Evolutionary conservation across 345 rosid species (phyloP), one percentile per base, ranked within the genome.

Genomic region (Firmiana major): DNA sequence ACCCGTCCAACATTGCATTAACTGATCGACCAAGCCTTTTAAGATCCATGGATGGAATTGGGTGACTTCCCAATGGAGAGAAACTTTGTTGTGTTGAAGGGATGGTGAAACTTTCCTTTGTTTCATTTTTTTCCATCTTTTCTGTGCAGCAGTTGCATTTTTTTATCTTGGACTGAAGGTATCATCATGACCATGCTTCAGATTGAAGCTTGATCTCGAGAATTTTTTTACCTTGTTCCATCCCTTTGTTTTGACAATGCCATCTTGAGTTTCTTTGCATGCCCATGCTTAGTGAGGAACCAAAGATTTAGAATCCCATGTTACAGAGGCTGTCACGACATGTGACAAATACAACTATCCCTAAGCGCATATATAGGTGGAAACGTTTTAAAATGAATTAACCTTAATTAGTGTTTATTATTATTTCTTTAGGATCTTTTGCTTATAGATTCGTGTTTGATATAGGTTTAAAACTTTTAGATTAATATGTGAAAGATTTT

Each of bases 1-100:
- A 75, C 89, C 80, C 87, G 84, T 75, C 85, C 89, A 9, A 58
- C 85, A 72, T 10, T 68, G 72, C 81, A 76, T 17, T 86, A 83
- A 85, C 63, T 26, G 57, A 63, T 66, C 59, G 26, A 63, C 67
- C 49, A 80, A 77, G 51, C 75, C 55, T 28, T 36, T 77, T 45
- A 68, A 76, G 75, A 75, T 76, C 80, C 63, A 59, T 72, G 70
- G 82, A 82, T 83, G 80, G 86, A 81, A 76, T 46, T 77, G 74
- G 77, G 63, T 70, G 78, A 79, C 63, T 71, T 79, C 58, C 79
- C 21, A 48, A 77, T 69, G 72, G 60, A 64, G 77, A 74, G 81
- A 55, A 75, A 80, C 78, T 73, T 82, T 72, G 75, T 81, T 80
- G 85, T 63, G 80, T 79, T 80, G 79, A 84, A 75, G 82, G 81